phyloP scores from a whole-genome alignment of 2,329 filamentous ascomycete species.

The Colletotrichum echinochloae region DNA sequence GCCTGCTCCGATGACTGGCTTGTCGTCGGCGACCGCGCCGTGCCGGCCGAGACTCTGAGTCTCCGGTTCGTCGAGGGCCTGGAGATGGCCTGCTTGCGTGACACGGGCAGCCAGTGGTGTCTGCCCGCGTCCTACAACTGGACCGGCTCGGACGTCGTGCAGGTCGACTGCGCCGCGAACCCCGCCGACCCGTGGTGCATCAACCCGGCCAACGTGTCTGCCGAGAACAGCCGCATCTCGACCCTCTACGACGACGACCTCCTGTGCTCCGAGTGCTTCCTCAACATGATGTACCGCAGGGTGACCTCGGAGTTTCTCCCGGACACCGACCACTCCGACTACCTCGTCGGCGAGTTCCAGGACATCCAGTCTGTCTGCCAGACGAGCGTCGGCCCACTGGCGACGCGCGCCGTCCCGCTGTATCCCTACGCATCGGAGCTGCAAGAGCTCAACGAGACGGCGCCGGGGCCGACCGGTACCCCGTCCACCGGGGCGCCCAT shows the following conservation, averaged over 20 bases:
- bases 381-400: conserved; percentile 17
- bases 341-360: conserved; percentile 21
- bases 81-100: conserved; percentile 11
- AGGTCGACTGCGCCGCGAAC: conserved; percentile 31
- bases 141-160: conserved; percentile 33
- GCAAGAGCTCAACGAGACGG: too few species aligned
- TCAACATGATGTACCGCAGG: conserved; percentile 11
- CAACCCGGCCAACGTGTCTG: conserved; percentile 16
- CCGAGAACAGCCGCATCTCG: conserved; percentile 34
- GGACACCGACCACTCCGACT: conserved; percentile 24
- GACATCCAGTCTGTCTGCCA: conserved; percentile 30
- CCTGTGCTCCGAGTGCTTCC: conserved; percentile 28
- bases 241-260: conserved; percentile 33
- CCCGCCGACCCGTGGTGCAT: conserved; percentile 33
- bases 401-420: conserved; percentile 9
- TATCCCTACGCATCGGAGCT: conserved; percentile 4
- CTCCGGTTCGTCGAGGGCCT: conserved; percentile 22
- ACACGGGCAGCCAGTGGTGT: conserved; percentile 20
- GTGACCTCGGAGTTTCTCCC: conserved; percentile 23
- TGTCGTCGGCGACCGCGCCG: conserved; percentile 20
- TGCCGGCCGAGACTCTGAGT: conserved; percentile 22
- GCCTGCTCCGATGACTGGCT: conserved; percentile 23
- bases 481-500: too few species aligned
- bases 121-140: conserved; percentile 30
- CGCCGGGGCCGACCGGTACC: too few species aligned